Conservation (phyloP, 352 stramenopile species). For the Pythium dissimile region DNA sequence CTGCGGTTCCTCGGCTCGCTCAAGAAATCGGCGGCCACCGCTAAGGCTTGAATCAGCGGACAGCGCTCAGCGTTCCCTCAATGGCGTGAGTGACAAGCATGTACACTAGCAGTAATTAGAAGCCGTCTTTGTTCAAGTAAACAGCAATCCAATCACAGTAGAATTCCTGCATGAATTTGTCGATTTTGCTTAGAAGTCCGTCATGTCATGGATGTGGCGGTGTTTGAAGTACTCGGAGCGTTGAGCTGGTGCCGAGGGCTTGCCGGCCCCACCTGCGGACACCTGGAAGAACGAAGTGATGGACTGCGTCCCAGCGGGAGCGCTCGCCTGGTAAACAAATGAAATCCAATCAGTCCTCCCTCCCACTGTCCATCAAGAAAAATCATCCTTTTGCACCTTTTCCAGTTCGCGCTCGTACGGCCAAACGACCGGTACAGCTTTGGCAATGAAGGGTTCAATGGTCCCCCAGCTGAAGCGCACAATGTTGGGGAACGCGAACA, state of each 20-base stretch:
- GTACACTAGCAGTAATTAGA: neutral
- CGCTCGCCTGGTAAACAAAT: constrained; percentile 33
- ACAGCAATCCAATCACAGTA: constrained; percentile 1
- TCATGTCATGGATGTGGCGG: constrained; percentile 60
- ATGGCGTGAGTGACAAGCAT: neutral
- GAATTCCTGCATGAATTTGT: neutral
- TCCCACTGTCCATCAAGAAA: neutral
- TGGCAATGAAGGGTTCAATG: constrained; percentile 30
- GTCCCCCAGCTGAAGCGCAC: constrained; percentile 85
- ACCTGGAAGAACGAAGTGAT: constrained; percentile 77
- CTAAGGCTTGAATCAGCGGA: constrained; percentile 1
- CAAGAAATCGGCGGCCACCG: constrained; percentile 5
- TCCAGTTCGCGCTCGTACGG: constrained; percentile 31
- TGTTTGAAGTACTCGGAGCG: constrained; percentile 54
- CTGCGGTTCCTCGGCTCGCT: constrained; percentile 13
- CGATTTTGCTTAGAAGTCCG: constrained; percentile 38
- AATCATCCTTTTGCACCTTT: constrained; percentile 21
- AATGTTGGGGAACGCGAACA: constrained; percentile 84
- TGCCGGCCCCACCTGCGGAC: constrained; percentile 21
- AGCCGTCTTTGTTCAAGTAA: too few relatives aligned
- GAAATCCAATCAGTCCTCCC: neutral
- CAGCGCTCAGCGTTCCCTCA: neutral
- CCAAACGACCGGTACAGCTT: constrained; percentile 29
- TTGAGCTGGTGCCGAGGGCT: constrained; percentile 10
- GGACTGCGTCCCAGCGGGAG: constrained; percentile 61